These are phyloP conservation scores for Hordeum pubiflorum DNA, from an alignment of 202 grass and related monocot species.

Conservation along the genomic window DNA sequence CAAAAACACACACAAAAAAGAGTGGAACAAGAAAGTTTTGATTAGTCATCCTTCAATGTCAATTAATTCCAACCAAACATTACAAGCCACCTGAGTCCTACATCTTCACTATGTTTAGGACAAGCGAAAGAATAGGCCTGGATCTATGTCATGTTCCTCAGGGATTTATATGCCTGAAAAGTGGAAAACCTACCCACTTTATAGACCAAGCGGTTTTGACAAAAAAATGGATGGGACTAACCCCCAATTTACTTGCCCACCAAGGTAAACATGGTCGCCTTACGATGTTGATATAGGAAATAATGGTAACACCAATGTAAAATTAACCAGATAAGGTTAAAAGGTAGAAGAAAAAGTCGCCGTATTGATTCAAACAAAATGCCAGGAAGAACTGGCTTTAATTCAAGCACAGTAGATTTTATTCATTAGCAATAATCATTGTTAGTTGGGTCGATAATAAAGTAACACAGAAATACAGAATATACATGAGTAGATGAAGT, in stretches of 20 bases:
- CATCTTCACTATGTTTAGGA: not conserved
- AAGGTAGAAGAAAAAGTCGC: too few species aligned
- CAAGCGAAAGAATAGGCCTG: not conserved
- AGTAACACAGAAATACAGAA: too few species aligned
- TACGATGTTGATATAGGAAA: not conserved
- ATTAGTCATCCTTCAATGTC: slow-evolving; percentile 8
- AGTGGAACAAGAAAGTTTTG: not conserved
- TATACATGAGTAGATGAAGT: too few species aligned
- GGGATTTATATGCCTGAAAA: not conserved
- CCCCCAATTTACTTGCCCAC: not conserved
- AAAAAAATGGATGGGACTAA: not conserved
- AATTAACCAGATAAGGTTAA: too few species aligned
- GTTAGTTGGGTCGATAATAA: too few species aligned
- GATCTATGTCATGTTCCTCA: not conserved
- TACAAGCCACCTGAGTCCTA: not conserved
- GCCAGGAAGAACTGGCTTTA: too few species aligned
- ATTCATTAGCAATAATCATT: not conserved
- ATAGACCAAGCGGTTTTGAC: not conserved
- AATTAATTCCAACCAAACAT: not conserved
- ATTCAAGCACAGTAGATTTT: too few species aligned
- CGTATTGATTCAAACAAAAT: too few species aligned
- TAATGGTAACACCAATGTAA: not conserved
- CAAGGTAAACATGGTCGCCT: not conserved
- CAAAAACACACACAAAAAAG: not conserved
- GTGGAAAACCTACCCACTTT: not conserved